Evolutionary conservation across 2,329 filamentous ascomycete genomes (phyloP), one percentile per base, ranked within the genome.

Genomic region (Fusarium pininemorale): DNA sequence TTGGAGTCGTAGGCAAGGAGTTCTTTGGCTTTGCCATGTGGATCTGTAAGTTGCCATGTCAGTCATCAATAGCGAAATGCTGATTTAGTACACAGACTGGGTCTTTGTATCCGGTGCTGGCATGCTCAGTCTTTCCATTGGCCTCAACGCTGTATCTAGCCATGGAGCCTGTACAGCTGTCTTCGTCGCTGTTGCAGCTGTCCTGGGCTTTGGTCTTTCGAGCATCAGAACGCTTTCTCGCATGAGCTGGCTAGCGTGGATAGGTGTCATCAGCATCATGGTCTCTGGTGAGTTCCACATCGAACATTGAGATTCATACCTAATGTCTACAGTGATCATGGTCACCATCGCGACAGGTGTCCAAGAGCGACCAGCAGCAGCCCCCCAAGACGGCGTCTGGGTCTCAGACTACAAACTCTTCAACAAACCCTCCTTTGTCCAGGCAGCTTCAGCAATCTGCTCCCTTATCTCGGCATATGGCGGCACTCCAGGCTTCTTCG

Each of bases 1-100:
- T 87, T 72, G 87, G 87, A 22, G 81, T 79, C 3, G 61, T 83
- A 7, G 86, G 87, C 1, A 82, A 84, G 5, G 84, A 85, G 54
- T 62, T 85, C 45, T 81, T 88, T 30, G 83, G 80, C 8, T 73
- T 75, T 41, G 73, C 78, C 4, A 81, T 83, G 70, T 78, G 79
- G 76, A 63, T 87, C 54, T 81, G 83, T 84, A 64, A 39, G 71
- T 63, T 37, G 3, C 0, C 0, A 9, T 9, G 5, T 4, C 35
- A 1, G 0, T 1, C 4, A 16, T 9, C 5, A 6, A 24, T 18
- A 9, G 11, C 15, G 7, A 5, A 7, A 22, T 22, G 3, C 47
- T 73, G 5, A 73, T 26, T 20, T 41, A 2, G 1, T 12, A 15
- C 2, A 15, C 3, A 74, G 71, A 64, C 32, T 74, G 71, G 71